Conservation (phyloP, 2,329 filamentous ascomycete genomes). For the Colletotrichum graminicola region DNA sequence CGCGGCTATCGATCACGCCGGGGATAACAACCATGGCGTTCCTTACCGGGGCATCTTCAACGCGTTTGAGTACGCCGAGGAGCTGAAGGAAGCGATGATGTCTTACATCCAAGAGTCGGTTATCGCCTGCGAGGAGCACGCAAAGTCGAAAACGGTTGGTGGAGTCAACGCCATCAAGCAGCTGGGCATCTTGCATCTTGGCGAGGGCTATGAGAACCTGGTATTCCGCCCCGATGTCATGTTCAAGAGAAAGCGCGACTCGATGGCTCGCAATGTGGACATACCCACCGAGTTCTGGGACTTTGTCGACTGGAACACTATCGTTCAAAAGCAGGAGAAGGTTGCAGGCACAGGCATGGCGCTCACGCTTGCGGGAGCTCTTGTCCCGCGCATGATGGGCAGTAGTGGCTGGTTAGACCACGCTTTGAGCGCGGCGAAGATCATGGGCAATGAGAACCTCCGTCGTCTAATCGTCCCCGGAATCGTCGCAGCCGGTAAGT, state of each 20-base stretch:
- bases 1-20: constrained; percentile 80
- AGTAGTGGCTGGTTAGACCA: constrained; percentile 92
- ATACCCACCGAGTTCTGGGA: constrained; percentile 90
- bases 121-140: constrained; percentile 83
- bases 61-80: constrained; percentile 93
- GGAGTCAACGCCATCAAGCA: constrained; percentile 91
- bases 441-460: constrained; percentile 85
- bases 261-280: constrained; percentile 85
- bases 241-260: constrained; percentile 87
- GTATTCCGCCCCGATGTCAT: constrained; percentile 93
- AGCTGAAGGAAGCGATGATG: constrained; percentile 92
- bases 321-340: constrained; percentile 94
- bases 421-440: constrained; percentile 81
- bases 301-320: constrained; percentile 87
- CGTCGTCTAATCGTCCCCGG: constrained; percentile 85
- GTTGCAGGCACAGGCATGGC: constrained; percentile 94
- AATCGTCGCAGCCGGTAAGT: constrained; percentile 82
- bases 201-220: constrained; percentile 86
- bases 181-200: constrained; percentile 88
- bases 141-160: constrained; percentile 79
- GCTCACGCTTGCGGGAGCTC: constrained; percentile 87
- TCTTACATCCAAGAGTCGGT: constrained; percentile 87
- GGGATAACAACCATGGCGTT: constrained; percentile 82
- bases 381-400: constrained; percentile 85
- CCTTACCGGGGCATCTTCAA: constrained; percentile 87